phyloP scores from a whole-genome alignment of 257 asterid genomes.

The Cruciata laevipes region DNA sequence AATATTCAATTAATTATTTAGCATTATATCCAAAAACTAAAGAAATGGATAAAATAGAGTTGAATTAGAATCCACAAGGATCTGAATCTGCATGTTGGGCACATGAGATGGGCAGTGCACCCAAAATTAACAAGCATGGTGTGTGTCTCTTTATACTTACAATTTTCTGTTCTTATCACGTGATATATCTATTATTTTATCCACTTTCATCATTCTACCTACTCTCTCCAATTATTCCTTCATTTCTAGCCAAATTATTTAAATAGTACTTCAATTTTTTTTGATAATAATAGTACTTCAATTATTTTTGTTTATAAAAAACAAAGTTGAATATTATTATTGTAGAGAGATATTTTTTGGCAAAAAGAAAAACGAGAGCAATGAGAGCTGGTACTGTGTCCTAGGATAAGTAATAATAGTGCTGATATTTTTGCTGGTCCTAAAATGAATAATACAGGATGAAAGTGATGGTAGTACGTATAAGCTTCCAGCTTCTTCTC shows the following conservation, averaged over 20 bases:
- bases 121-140: slow-evolving; percentile 12
- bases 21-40: background rate
- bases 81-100: slow-evolving; percentile 4
- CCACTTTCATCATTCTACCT: background rate
- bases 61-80: background rate
- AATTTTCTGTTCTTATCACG: slow-evolving; percentile 36
- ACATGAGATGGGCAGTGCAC: slow-evolving; percentile 14
- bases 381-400: slow-evolving; percentile 1
- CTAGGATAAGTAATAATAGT: background rate
- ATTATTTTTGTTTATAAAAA: no score
- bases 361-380: background rate
- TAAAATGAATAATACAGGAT: background rate
- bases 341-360: background rate
- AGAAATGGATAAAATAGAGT: background rate
- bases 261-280: no score
- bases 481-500: background rate
- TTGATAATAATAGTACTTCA: no score
- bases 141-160: slow-evolving; percentile 13
- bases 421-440: background rate
- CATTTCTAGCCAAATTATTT: background rate
- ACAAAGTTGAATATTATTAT: no score
- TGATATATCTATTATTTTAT: slow-evolving; percentile 14
- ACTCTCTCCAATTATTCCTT: background rate
- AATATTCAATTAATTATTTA: no score
- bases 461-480: slow-evolving; percentile 13